Base-by-base conservation (phyloP, 257 asterid genomes). In the Forsythia viridissima region DNA sequence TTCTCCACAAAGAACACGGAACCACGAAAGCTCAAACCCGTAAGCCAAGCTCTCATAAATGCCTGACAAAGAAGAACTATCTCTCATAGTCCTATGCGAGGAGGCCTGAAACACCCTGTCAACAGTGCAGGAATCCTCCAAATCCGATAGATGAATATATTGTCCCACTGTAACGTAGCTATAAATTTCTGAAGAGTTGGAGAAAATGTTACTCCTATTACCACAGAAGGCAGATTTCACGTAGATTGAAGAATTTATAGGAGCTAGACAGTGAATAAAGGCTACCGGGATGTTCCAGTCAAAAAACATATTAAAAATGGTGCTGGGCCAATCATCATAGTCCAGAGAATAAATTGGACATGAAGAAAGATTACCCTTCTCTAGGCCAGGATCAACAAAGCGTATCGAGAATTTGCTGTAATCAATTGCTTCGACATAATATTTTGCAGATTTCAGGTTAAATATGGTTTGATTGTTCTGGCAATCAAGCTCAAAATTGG, bases 11-110 rank as follows among this genome's bases (percentile, higher is more conserved):
- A 80, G 84, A 71, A 78, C 84, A 2, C 83, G 78, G 73, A 66
- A 86, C 90, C 88, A 86, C 8, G 86, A 80, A 46, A 84, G 75
- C 83, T 82, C 86, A 41, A 88, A 82, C 37, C 90, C 92, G n/a
- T 86, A 79, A 6, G 55, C 78, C 83, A 88, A 68, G 16, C 76
- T 80, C 13, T 79, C 92, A 55, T 86, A 86, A 43, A 86, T 59
- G 67, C 83, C 71, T 3, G 70, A 76, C 85, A 83, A 79, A 73
- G 91, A 81, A 41, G 89, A 73, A 43, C 61, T 38, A 77, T 67
- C 83, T 67, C 59, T 46, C 66, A 67, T n/a, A 5, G 43, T 48
- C 86, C 83, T 48, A 21, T 16, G 59, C 4, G 72, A 52, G 13
- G 87, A 79, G 4, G 61, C 77, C 79, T 3, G 43, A 40, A 2